Evolutionary conservation across 768 basidiomycete species (phyloP).

Genomic region (Tylopilus sp.): DNA sequence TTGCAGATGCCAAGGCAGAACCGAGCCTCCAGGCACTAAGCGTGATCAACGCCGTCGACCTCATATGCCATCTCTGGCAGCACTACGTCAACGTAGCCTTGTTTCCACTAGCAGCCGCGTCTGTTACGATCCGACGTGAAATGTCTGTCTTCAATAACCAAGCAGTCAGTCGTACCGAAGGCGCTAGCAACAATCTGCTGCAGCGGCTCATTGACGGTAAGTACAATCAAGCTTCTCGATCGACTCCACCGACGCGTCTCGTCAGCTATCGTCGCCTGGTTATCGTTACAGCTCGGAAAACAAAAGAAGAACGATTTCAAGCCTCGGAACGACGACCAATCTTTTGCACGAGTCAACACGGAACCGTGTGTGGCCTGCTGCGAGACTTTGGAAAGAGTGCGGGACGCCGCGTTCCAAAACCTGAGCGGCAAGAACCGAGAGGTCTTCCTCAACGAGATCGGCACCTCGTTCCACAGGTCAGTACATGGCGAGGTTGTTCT

Average conservation of each 20-base stretch:
- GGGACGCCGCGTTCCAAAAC: constrained; percentile 69
- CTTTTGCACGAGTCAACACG: constrained; percentile 91
- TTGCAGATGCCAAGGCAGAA: constrained; percentile 72
- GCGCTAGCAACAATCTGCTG: constrained; percentile 70
- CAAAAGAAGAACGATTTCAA: constrained; percentile 98
- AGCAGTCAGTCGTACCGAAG: constrained; percentile 80
- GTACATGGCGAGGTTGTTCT: constrained; percentile 4
- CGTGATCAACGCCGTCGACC: constrained; percentile 69
- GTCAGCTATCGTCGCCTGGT: constrained; percentile 69
- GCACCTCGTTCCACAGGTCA: constrained; percentile 89
- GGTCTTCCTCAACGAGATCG: constrained; percentile 88
- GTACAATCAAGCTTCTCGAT: constrained; percentile 20
- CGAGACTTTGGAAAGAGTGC: constrained; percentile 77
- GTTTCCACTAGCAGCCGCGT: constrained; percentile 79
- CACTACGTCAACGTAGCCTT: constrained; percentile 91
- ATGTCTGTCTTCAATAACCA: constrained; percentile 93
- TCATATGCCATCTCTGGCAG: constrained; percentile 96
- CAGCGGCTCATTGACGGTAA: constrained; percentile 81
- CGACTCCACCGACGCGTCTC: background rate
- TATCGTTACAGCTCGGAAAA: constrained; percentile 73
- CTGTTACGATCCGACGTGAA: constrained; percentile 85
- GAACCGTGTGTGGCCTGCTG: constrained; percentile 89
- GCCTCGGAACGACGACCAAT: constrained; percentile 92
- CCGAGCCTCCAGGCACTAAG: constrained; percentile 69
- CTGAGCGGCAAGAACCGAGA: constrained; percentile 93